Evolutionary conservation across 495 filamentous ascomycete genomes (phyloP), one percentile per base, ranked within the genome.

Genomic region (Trichoderma virens): DNA sequence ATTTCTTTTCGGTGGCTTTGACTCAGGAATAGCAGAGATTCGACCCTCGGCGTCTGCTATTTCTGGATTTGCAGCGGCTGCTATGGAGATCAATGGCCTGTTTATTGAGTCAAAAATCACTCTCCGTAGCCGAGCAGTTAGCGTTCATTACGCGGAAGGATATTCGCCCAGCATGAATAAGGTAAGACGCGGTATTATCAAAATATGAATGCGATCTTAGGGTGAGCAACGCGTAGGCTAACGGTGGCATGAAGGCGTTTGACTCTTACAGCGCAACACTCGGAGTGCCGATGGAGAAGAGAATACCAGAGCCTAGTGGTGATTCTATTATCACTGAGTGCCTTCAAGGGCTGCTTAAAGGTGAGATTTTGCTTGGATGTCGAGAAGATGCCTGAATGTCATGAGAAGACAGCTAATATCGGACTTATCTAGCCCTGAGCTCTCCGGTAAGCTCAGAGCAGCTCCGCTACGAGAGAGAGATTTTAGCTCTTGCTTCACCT

Each of bases 401-500:
- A 35, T 27, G 51, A 6, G 8, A 11, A 28, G 23, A 30, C 14
- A n/a, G 27, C 51, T 56, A 18, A 56, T 25, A 16, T 31, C 6
- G 4, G 2, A 14, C 2, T 1, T 18, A 14, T 2, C 23, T 35
- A 56, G 51, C 25, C 25, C 6, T 56, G 23, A 56, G 14, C 11
- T 8, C 51, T 6, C 8, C 6, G 9, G 27, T 56, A n/a, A 27
- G 23, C 51, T 7, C 51, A 56, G 25, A 56, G 23, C 51, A 56
- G 23, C 51, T 56, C 30, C 51, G 27, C 7, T 56, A 30, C 25
- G 51, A 56, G 13, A 56, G 27, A 30, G 25, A 27, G 25, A 56
- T 56, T 5, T 13, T 56, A 9, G 25, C 65, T 28, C 47, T 64
- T n/a, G 47, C 65, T 16, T 60, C 65, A 13, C 65, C 60, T 2